These are phyloP conservation scores for Begonia peltatifolia DNA, from an alignment of 306 rosid species.

Conservation along the genomic window DNA sequence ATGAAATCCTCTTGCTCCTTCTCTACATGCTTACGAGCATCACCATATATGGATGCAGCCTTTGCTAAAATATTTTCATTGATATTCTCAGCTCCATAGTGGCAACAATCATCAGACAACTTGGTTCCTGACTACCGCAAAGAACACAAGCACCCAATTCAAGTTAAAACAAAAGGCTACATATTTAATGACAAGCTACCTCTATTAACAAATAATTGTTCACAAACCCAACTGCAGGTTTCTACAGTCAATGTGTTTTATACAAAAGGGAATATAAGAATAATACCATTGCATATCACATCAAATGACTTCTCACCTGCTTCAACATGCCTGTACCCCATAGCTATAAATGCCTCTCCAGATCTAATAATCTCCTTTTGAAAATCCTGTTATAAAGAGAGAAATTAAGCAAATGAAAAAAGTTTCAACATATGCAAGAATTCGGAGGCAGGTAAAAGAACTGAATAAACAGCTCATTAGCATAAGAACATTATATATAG, in stretches of 20 bases:
- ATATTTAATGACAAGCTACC: too few species aligned
- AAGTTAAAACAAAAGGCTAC: too few species aligned
- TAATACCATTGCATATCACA: background rate
- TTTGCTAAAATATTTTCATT: slow-evolving; percentile 66
- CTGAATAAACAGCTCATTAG: too few species aligned
- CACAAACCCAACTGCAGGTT: background rate
- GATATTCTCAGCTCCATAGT: slow-evolving; percentile 80
- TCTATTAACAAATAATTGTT: background rate
- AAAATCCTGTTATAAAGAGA: slow-evolving; percentile 47
- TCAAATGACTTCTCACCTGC: slow-evolving; percentile 49
- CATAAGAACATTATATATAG: too few species aligned
- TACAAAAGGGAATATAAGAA: too few species aligned
- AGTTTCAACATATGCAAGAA: too few species aligned
- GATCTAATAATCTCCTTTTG: slow-evolving; percentile 86
- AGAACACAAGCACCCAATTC: slow-evolving; percentile 5
- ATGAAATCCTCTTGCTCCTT: slow-evolving; percentile 87
- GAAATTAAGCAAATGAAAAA: background rate
- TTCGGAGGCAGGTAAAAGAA: too few species aligned
- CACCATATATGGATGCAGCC: slow-evolving; percentile 90
- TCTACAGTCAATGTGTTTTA: background rate
- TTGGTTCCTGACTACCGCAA: slow-evolving; percentile 75
- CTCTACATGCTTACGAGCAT: slow-evolving; percentile 89
- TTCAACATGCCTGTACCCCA: slow-evolving; percentile 78
- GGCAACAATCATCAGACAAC: slow-evolving; percentile 95
- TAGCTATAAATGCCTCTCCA: slow-evolving; percentile 68